Conservation (phyloP, 768 basidiomycete genomes). For the Termitomyces sp. region DNA sequence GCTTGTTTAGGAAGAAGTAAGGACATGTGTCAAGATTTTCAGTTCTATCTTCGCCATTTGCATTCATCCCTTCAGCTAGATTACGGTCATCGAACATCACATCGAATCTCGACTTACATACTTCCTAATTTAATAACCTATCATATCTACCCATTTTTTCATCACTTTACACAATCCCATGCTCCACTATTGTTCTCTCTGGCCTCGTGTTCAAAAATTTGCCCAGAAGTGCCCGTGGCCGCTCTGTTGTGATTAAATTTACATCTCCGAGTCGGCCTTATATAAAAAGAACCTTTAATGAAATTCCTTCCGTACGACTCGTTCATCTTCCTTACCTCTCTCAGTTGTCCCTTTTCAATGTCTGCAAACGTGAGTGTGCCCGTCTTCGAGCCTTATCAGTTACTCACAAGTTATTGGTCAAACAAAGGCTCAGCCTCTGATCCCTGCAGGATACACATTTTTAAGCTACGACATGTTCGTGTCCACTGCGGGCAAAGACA, state of each 20-base stretch:
- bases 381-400: constrained; percentile 9
- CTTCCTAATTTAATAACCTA: not conserved
- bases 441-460: constrained; percentile 28
- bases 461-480: constrained; percentile 22
- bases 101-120: not conserved
- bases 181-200: not conserved
- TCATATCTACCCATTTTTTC: not conserved
- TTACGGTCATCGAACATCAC: not conserved
- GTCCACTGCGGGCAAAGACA: constrained; percentile 21
- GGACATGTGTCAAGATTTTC: not conserved
- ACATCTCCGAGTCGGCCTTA: not conserved
- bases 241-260: not conserved
- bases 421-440: constrained; percentile 5
- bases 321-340: not conserved
- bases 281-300: not conserved
- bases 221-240: not conserved
- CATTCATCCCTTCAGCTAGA: not conserved
- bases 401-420: not conserved
- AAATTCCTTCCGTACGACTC: not conserved
- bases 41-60: not conserved
- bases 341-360: constrained; percentile 1
- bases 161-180: not conserved
- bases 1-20: constrained; percentile 61
- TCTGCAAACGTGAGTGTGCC: constrained; percentile 3
- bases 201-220: not conserved